Base-by-base conservation (phyloP, 2,329 filamentous ascomycete genomes). In the Paraconiothyrium sp. region DNA sequence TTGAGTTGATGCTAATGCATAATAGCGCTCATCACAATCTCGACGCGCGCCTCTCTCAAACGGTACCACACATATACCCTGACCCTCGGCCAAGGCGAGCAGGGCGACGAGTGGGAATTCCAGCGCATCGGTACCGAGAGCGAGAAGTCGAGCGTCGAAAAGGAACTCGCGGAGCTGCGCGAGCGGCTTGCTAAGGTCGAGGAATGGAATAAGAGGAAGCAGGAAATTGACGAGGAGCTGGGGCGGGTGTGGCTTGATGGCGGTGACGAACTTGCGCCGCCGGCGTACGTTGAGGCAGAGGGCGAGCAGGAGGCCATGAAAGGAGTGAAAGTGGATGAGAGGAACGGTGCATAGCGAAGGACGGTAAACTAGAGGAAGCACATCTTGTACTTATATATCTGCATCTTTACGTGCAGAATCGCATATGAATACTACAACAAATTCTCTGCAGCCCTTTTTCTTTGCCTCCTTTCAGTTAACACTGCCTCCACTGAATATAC, bases 51-150 rank as follows among this genome's bases (percentile, higher is more conserved):
- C 14, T 97, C 93, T 24, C 85, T 99, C 60, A 97, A 97, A 80
- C 94, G 94, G 74, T 98, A 98, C 75, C 95, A 99, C 81, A 94
- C 90, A 0, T 97, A 89, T 80, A 97, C 96, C 70, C 88, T 99
- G 10, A 90, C 90, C 3, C 87, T 99, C 4, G 94, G 94, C 32
- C 82, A 91, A 61, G 94, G 94, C 55, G 88, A 92, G 16, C 86
- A 89, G 54, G 92, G 91, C n/a, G 90, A 92, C 58, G 91, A 91
- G 72, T 98, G 95, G 93, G 90, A 94, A 67, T 92, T 97, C 77
- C 92, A 97, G 78, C 89, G 92, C 59, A 98, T 99, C 68, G 95
- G 95, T 60, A 97, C 94, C 0, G 92, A 93, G 74, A 88, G 91
- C 61, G 95, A 99, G 83, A 97, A 97, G 82, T 89, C 94, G 77